Evolutionary conservation across 2,329 filamentous ascomycete genomes (phyloP), one percentile per base, ranked within the genome.

Genomic region (Penicillium brevicompactum): DNA sequence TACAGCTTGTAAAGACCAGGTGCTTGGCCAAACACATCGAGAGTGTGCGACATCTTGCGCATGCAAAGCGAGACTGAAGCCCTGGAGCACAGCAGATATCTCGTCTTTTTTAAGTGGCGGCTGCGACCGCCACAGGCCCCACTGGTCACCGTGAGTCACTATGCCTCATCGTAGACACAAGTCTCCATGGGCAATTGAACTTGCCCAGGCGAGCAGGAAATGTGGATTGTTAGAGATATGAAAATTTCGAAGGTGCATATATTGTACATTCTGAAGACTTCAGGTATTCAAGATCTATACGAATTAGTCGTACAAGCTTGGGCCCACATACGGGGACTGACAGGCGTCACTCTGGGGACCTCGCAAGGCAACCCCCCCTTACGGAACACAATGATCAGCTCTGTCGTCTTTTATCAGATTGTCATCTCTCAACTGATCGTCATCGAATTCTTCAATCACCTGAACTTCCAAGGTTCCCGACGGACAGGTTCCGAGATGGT

Each of bases 1-100:
- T 64, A 62, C 7, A 61, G 30, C 42, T 49, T 64, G 43, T 61
- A 49, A 5, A 62, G 41, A 10, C 9, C 27, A 4, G 58, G 56
- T 2, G 46, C 49, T 27, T 58, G 47, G 4, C 57, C 59, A 11
- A 59, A 22, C 7, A 60, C 37, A 9, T 64, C 56, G n/a, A 61
- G 49, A 5, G 45, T 1, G 8, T 43, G 32, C 22, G 18, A 4
- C 46, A 45, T 53, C 10, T 7, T 37, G 27, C 9, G 7, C 3
- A 4, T 8, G 21, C 8, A 2, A 4, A 11, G 4, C 10, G n/a
- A 37, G 22, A 7, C 6, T 34, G 24, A 27, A 27, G 24, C 8
- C 24, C 24, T 8, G 24, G 24, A 27, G 24, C 24, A 5, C 13
- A 34, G n/a, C 6, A 16, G 4, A 30, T 14, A 27, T 24, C 14